A percentile compares a stretch with the other conserved stretches of the same genome.
Conservation (phyloP, 169 alveolate genomes). For the Plasmodium gonderi region DNA sequence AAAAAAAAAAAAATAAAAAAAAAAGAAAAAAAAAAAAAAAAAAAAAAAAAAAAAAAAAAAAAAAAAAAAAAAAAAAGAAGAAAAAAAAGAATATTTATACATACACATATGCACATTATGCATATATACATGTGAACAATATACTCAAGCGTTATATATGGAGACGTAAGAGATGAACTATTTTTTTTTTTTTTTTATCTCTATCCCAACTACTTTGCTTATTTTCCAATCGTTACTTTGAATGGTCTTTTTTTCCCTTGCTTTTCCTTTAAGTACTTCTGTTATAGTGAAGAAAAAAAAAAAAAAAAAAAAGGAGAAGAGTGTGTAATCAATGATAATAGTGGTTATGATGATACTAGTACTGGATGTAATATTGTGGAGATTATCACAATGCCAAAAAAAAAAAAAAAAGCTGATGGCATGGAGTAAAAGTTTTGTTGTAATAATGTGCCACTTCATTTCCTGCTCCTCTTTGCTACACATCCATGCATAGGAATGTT, state of each 20-base stretch:
- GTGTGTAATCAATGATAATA: no score
- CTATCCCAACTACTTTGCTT: not conserved
- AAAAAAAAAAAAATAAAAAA: not conserved
- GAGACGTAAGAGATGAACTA: not conserved
- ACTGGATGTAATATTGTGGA: no score
- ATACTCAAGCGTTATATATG: not conserved
- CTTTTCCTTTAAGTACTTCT: constrained; percentile 42
- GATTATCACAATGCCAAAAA: not conserved
- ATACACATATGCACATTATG: not conserved
- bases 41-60: not conserved
- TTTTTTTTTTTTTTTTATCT: not conserved
- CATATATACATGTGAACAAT: not conserved
- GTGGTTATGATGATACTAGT: no score
- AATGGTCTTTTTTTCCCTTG: not conserved
- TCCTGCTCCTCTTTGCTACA: no score
- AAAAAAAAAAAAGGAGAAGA: not conserved
- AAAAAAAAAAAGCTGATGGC: no score
- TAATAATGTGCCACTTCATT: no score
- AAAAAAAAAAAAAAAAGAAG: not conserved
- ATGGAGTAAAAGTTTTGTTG: no score
- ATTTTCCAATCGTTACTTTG: constrained; percentile 2
- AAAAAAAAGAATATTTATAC: not conserved
- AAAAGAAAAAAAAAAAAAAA: not conserved
- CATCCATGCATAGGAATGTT: no score
- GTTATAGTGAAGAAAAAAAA: not conserved